Evolutionary conservation across 2,329 filamentous ascomycete species (phyloP).

Genomic region (Furcasterigmium sp.): DNA sequence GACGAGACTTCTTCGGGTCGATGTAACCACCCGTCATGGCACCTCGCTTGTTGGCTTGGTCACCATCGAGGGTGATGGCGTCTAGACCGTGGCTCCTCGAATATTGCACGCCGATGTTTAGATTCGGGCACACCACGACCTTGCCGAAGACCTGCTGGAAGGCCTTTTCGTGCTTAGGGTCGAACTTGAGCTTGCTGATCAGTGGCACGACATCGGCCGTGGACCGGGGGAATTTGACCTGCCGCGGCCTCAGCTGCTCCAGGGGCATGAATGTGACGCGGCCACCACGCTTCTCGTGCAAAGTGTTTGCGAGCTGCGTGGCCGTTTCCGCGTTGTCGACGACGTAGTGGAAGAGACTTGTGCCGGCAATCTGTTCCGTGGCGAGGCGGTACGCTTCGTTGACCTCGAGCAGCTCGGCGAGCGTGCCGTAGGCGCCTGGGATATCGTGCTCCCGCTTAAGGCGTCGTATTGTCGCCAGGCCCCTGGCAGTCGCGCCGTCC

Average conservation of each 20-base stretch:
- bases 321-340: slow-evolving; percentile 90
- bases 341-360: slow-evolving; percentile 91
- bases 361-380: slow-evolving; percentile 87
- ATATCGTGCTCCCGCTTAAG: slow-evolving; percentile 76
- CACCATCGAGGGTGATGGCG: slow-evolving; percentile 90
- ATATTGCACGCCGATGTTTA: slow-evolving; percentile 84
- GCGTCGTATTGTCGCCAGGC: slow-evolving; percentile 79
- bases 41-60: slow-evolving; percentile 91
- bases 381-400: slow-evolving; percentile 80
- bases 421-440: slow-evolving; percentile 82
- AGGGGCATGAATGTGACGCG: slow-evolving; percentile 94
- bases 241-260: slow-evolving; percentile 68
- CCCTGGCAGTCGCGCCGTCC: slow-evolving; percentile 82
- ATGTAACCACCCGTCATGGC: slow-evolving; percentile 94
- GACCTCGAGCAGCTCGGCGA: slow-evolving; percentile 89
- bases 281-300: slow-evolving; percentile 76
- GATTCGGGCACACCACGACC: slow-evolving; percentile 86
- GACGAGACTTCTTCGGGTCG: slow-evolving; percentile 76
- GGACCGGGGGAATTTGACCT: slow-evolving; percentile 73
- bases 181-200: slow-evolving; percentile 77
- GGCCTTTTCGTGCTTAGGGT: slow-evolving; percentile 71
- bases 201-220: slow-evolving; percentile 78
- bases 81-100: slow-evolving; percentile 87
- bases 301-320: slow-evolving; percentile 69
- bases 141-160: slow-evolving; percentile 95